These are phyloP conservation scores for Papilionanthe hybrid DNA, from an alignment of 116 monocot species.

Conservation along the genomic window DNA sequence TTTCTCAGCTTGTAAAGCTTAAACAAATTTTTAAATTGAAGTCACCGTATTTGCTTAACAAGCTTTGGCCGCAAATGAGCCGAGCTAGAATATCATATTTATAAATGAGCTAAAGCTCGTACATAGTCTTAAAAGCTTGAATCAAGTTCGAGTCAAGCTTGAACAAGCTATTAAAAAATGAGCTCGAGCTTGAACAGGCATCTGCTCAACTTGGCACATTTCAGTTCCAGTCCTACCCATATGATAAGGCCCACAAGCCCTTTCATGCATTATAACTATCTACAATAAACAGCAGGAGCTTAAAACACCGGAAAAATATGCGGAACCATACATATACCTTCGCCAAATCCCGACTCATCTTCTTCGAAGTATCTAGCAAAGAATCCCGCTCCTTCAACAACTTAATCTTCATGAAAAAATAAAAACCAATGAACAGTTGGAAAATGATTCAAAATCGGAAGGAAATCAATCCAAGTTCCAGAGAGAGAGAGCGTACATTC, in stretches of 20 bases:
- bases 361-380: constrained; percentile 61
- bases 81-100: too few relatives aligned
- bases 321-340: constrained; percentile 44
- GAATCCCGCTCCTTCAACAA: constrained; percentile 74
- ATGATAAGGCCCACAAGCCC: neutral
- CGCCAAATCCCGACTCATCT: constrained; percentile 62
- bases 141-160: too few relatives aligned
- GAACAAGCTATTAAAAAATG: neutral
- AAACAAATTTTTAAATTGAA: too few relatives aligned
- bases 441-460: neutral
- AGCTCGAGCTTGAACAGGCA: too few relatives aligned
- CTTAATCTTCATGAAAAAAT: constrained; percentile 40
- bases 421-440: neutral
- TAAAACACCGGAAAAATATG: neutral
- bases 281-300: neutral
- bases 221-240: neutral
- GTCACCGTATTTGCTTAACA: too few relatives aligned
- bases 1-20: too few relatives aligned
- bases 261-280: neutral
- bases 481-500: constrained; percentile 40
- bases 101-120: too few relatives aligned
- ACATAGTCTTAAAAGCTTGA: too few relatives aligned
- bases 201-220: too few relatives aligned
- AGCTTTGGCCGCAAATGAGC: too few relatives aligned
- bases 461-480: neutral